Evolutionary conservation across 2,329 filamentous ascomycete genomes (phyloP).

Genomic region (Aspergillus intermedius): DNA sequence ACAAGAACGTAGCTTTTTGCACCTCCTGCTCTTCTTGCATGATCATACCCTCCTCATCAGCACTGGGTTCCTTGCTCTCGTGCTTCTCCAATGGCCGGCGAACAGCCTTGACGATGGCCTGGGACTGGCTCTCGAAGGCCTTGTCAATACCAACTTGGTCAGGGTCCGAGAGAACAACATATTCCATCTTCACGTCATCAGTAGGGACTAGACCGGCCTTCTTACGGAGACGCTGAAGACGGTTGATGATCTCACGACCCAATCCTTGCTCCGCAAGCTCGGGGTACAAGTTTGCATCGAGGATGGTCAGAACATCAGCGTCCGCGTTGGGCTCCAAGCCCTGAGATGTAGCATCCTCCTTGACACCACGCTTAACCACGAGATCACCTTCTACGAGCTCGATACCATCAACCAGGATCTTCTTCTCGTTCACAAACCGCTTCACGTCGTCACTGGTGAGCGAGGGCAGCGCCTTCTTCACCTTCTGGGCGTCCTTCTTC

Average conservation of each 20-base stretch:
- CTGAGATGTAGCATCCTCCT: constrained; percentile 63
- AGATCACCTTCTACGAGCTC: constrained; percentile 75
- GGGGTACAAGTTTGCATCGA: constrained; percentile 76
- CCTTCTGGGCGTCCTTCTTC: constrained; percentile 85
- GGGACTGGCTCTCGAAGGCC: constrained; percentile 62
- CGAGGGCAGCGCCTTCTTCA: constrained; percentile 80
- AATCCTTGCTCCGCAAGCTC: constrained; percentile 84
- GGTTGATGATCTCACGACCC: constrained; percentile 85
- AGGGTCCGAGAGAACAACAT: constrained; percentile 71
- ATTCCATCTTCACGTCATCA: constrained; percentile 94
- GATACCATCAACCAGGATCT: constrained; percentile 80
- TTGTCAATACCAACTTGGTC: constrained; percentile 66
- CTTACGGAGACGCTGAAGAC: constrained; percentile 88
- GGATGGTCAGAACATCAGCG: constrained; percentile 80
- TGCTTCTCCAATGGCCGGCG: constrained; percentile 70
- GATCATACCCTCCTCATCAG: constrained; percentile 57
- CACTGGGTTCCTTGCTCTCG: constrained; percentile 51
- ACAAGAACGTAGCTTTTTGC: constrained; percentile 71
- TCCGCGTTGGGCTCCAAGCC: constrained; percentile 82
- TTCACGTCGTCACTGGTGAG: constrained; percentile 77
- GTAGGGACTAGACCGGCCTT: constrained; percentile 85
- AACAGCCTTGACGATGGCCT: constrained; percentile 68
- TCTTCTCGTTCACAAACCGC: constrained; percentile 64
- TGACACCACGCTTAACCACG: constrained; percentile 70
- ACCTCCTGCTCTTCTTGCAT: constrained; percentile 79